Evolutionary conservation across 2,329 filamentous ascomycete species (phyloP).

Genomic region (Eutypa lata): DNA sequence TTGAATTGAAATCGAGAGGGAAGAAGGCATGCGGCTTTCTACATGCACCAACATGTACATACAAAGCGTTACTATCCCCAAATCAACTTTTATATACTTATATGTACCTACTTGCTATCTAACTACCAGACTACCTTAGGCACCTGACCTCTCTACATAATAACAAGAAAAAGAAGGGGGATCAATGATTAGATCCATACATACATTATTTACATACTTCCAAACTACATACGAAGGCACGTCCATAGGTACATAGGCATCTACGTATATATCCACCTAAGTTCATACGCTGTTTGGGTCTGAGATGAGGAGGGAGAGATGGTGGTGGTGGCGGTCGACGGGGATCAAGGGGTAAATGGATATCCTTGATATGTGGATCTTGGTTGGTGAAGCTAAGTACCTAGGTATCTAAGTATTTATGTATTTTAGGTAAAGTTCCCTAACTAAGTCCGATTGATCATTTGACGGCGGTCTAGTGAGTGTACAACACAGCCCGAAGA

Average conservation of each 20-base stretch:
- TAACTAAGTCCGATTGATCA: neutral
- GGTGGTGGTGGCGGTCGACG: neutral
- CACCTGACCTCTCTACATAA: no score
- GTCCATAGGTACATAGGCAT: no score
- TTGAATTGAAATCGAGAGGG: neutral
- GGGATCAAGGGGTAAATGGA: neutral
- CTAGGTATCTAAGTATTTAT: neutral
- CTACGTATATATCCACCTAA: no score
- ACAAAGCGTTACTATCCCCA: no score
- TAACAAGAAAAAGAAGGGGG: no score
- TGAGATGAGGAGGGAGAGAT: neutral
- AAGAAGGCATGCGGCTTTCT: neutral
- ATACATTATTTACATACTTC: no score
- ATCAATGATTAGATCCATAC: no score
- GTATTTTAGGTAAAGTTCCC: neutral
- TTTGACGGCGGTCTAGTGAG: constrained; percentile 1
- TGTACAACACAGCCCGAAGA: neutral
- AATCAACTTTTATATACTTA: no score
- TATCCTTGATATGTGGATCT: neutral
- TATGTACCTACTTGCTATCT: no score
- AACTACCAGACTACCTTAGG: no score
- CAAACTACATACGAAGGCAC: no score
- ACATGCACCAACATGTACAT: no score
- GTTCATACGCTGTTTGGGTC: neutral
- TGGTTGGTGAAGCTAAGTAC: neutral